Evolutionary conservation across 208 protist genomes (phyloP), one percentile per base, ranked within the genome.

Genomic region (Porcisia deanei): DNA sequence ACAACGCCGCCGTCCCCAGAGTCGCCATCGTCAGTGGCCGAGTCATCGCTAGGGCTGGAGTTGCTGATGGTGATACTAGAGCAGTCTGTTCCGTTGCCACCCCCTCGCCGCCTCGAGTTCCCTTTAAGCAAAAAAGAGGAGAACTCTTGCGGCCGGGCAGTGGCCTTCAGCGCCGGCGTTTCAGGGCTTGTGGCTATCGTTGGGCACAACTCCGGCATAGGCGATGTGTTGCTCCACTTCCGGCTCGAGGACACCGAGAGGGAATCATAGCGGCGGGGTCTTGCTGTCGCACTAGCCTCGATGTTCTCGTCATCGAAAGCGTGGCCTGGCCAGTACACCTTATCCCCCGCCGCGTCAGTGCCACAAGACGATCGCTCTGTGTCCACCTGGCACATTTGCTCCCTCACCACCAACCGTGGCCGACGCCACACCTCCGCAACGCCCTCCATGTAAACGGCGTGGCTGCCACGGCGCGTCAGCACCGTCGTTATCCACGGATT

Each of bases 401-500:
- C 65, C 45, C 39, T 60, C 52, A 81, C 39, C 7, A 81, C 77
- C 4, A 76, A 34, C n/a, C 60, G 73, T 4, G 77, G 77, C 7
- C 77, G 60, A 43, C 61, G 77, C 77, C 71, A 81, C 25, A 81
- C 64, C 30, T 73, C 77, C 9, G 53, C 39, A 0, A 37, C 77
- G 45, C 71, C 53, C 65, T 90, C 83, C 54, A 90, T 80, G 76
- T 77, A 90, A 37, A 77, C 60, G 2, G 70, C 80, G 66, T 90
- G 79, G n/a, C 83, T 78, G 69, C 86, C 86, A 25, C 85, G 85
- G 22, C 83, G 86, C n/a, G 86, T 85, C 67, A 90, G 68, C 54
- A 87, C 83, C n/a, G 74, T 82, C 16, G 80, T 70, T 9, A 85
- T 76, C 53, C 78, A 76, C 39, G 83, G 80, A 52, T 87, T 85